Evolutionary conservation across 345 rosid species (phyloP).

Genomic region (Populus davidiana): DNA sequence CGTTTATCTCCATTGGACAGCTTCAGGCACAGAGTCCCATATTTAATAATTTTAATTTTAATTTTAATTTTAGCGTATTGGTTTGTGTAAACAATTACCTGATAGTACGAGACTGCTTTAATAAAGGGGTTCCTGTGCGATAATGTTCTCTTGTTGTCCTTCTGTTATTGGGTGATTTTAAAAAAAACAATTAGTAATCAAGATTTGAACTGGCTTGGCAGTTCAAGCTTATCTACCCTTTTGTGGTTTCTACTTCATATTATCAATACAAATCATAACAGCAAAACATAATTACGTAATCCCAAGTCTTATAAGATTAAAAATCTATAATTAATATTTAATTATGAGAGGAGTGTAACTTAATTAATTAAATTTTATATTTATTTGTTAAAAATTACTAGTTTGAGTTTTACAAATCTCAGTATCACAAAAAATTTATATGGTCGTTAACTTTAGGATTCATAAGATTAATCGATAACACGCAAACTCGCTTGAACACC

Average conservation of each 20-base stretch:
- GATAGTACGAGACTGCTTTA: not conserved
- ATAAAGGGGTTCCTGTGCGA: not conserved
- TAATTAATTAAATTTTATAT: fast-evolving
- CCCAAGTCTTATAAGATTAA: too few species aligned
- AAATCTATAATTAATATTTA: too few species aligned
- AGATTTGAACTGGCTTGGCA: not conserved
- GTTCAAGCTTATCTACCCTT: not conserved
- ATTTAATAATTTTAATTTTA: not conserved
- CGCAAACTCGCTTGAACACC: fast-evolving
- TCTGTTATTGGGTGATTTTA: not conserved
- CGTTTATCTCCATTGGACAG: conserved; percentile 22
- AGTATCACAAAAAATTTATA: fast-evolving
- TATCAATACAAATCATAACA: too few species aligned
- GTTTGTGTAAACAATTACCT: not conserved
- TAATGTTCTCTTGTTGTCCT: not conserved
- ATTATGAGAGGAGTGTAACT: fast-evolving
- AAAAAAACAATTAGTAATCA: not conserved
- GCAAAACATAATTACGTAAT: too few species aligned
- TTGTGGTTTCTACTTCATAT: not conserved
- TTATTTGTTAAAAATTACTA: too few species aligned
- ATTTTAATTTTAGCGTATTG: not conserved
- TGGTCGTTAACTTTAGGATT: fast-evolving
- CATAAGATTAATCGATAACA: fast-evolving
- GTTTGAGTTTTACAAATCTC: too few species aligned
- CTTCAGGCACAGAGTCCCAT: not conserved